phyloP scores from a whole-genome alignment of 495 filamentous ascomycete species.

The Penicillium bialowiezense region DNA sequence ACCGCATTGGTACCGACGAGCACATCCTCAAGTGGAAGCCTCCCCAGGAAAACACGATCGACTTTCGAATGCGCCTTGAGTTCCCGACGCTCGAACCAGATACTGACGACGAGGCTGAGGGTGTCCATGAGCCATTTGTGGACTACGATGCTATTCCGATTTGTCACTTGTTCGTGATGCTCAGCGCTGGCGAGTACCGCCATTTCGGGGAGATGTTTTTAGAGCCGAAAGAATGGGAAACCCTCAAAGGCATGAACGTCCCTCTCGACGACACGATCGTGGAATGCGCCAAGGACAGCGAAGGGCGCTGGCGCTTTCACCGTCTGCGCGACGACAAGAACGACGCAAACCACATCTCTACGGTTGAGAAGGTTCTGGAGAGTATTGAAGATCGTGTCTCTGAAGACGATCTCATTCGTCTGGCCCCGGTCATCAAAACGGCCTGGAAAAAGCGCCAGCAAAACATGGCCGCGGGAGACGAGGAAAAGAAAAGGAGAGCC shows the following conservation, averaged over 20 bases:
- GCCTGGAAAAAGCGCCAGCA: slow-evolving; percentile 66
- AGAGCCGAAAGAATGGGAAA: slow-evolving; percentile 77
- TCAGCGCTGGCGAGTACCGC: slow-evolving; percentile 56
- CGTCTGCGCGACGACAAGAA: slow-evolving; percentile 87
- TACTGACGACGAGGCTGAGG: slow-evolving; percentile 60
- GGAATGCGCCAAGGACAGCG: slow-evolving; percentile 76
- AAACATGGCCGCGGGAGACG: slow-evolving; percentile 20
- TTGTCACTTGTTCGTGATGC: slow-evolving; percentile 56
- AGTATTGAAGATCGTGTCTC: slow-evolving; percentile 75
- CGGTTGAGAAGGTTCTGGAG: slow-evolving; percentile 75
- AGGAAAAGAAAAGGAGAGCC: slow-evolving; percentile 23
- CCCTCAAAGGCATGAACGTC: slow-evolving; percentile 63
- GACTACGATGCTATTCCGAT: slow-evolving; percentile 64
- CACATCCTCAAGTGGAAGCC: slow-evolving; percentile 98
- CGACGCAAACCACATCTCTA: slow-evolving; percentile 83
- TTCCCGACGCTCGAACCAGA: slow-evolving; percentile 74
- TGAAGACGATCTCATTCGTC: slow-evolving; percentile 60
- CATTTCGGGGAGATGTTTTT: slow-evolving; percentile 65
- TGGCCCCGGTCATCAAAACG: slow-evolving; percentile 63
- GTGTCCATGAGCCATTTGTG: slow-evolving; percentile 44
- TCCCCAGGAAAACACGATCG: slow-evolving; percentile 84
- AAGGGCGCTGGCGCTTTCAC: slow-evolving; percentile 77
- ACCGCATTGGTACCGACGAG: slow-evolving; percentile 84
- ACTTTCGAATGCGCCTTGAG: slow-evolving; percentile 75
- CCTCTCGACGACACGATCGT: slow-evolving; percentile 81